These are phyloP conservation scores for Xylaria sp. DNA, from an alignment of 2,329 filamentous ascomycete species.

Conservation along the genomic window DNA sequence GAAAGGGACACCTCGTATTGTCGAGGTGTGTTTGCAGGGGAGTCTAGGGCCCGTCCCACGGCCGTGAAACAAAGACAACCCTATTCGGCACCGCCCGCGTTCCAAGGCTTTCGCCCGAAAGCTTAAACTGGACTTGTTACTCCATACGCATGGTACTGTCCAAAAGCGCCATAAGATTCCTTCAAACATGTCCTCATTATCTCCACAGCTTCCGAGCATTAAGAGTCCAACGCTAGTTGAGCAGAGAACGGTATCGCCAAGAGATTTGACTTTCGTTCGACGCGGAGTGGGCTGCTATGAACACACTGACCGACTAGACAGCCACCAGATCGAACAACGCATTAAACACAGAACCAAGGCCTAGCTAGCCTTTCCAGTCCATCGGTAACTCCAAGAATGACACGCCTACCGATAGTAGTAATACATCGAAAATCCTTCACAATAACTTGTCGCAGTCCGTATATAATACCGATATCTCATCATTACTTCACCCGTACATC, in stretches of 20 bases:
- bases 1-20: not conserved
- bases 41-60: not conserved
- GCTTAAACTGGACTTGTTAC: not conserved
- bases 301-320: conserved; percentile 3
- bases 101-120: conserved; percentile 5
- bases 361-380: conserved; percentile 11
- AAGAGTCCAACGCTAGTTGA: too few species aligned
- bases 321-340: conserved; percentile 13
- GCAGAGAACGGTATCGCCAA: not conserved
- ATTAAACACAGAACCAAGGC: conserved; percentile 22
- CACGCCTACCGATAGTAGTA: conserved; percentile 31
- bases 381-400: conserved; percentile 26
- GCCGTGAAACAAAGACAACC: conserved; percentile 3
- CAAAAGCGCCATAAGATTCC: not conserved
- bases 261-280: not conserved
- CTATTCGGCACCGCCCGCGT: conserved; percentile 6
- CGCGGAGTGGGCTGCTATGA: not conserved
- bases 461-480: conserved; percentile 26
- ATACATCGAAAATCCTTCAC: conserved; percentile 30
- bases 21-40: not conserved
- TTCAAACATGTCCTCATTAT: not conserved
- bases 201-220: too few species aligned
- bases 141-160: not conserved
- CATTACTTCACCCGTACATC: conserved; percentile 33
- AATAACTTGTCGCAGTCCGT: conserved; percentile 20